Evolutionary conservation across 108 stramenopile species (phyloP).

Genomic region (Ochromonas danica): DNA sequence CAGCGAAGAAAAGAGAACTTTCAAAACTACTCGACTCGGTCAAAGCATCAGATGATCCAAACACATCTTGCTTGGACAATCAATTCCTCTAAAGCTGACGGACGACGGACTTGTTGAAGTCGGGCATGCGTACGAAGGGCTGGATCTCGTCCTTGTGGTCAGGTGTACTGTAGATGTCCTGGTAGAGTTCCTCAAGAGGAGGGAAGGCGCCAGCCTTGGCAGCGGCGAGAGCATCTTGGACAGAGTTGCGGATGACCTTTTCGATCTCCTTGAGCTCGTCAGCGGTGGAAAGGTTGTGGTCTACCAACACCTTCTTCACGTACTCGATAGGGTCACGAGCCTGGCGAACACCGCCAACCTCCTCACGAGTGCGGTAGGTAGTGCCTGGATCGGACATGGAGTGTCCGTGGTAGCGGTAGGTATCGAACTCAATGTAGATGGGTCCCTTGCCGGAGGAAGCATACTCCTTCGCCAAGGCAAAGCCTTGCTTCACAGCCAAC

Average conservation of each 20-base stretch:
- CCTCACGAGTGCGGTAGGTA: conserved; percentile 98
- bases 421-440: conserved; percentile 96
- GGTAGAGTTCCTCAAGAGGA: conserved; percentile 48
- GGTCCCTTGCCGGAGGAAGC: conserved; percentile 90
- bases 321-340: conserved; percentile 94
- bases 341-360: conserved; percentile 90
- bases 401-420: conserved; percentile 99
- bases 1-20: no score
- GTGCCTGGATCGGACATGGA: conserved; percentile 99
- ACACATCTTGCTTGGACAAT: no score
- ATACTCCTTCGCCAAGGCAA: conserved; percentile 90
- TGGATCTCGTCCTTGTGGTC: conserved; percentile 45
- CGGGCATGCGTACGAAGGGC: conserved; percentile 57
- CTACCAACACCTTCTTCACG: conserved; percentile 85
- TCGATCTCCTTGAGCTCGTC: conserved; percentile 94
- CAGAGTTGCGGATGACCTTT: conserved; percentile 87
- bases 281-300: conserved; percentile 76
- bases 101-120: conserved; percentile 53
- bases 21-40: no score
- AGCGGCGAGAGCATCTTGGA: conserved; percentile 74
- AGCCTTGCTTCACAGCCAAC: conserved; percentile 89
- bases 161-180: conserved; percentile 54
- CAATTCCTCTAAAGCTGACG: no score
- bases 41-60: no score
- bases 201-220: conserved; percentile 68